Evolutionary conservation across 1,284 basidiomycete genomes (phyloP).

Genomic region (Apiotrichum laibachii): DNA sequence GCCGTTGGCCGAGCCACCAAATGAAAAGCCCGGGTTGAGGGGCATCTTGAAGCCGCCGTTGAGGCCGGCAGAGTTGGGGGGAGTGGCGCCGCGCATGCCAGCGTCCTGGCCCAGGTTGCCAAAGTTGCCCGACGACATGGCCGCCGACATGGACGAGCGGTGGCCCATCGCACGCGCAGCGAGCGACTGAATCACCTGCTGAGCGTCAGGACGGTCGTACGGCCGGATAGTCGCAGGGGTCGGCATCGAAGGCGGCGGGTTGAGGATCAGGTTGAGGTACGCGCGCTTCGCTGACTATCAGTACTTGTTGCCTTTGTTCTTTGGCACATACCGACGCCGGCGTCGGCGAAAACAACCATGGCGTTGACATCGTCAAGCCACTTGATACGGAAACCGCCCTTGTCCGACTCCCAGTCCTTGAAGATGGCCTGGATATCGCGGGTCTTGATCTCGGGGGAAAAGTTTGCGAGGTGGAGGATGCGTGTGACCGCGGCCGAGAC

Average conservation of each 20-base stretch:
- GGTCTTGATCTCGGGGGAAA: constrained; percentile 93
- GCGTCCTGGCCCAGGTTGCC: constrained; percentile 7
- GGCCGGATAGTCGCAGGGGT: constrained; percentile 70
- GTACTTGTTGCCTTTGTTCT: background rate
- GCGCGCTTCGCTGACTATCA: constrained; percentile 75
- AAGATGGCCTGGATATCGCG: constrained; percentile 92
- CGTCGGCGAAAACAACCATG: constrained; percentile 81
- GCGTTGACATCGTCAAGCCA: constrained; percentile 97
- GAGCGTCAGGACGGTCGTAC: constrained; percentile 91
- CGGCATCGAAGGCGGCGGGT: constrained; percentile 70
- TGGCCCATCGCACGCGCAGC: constrained; percentile 57
- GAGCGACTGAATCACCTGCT: constrained; percentile 82
- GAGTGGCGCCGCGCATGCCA: constrained; percentile 1
- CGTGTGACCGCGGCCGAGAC: constrained; percentile 93
- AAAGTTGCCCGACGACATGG: constrained; percentile 23
- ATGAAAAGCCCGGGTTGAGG: constrained; percentile 23
- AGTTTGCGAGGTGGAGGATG: constrained; percentile 86
- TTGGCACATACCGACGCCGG: constrained; percentile 52
- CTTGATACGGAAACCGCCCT: constrained; percentile 96
- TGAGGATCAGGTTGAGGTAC: constrained; percentile 80
- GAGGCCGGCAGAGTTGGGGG: constrained; percentile 18
- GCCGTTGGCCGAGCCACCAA: constrained; percentile 16
- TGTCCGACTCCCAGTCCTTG: constrained; percentile 78
- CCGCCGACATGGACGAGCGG: constrained; percentile 36
- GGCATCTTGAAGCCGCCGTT: constrained; percentile 34